A percentile compares a stretch with the other conserved stretches of the same genome.
Evolutionary conservation across 805 yeast genomes (phyloP).

Genomic region (Maudiozyma turicensis): DNA sequence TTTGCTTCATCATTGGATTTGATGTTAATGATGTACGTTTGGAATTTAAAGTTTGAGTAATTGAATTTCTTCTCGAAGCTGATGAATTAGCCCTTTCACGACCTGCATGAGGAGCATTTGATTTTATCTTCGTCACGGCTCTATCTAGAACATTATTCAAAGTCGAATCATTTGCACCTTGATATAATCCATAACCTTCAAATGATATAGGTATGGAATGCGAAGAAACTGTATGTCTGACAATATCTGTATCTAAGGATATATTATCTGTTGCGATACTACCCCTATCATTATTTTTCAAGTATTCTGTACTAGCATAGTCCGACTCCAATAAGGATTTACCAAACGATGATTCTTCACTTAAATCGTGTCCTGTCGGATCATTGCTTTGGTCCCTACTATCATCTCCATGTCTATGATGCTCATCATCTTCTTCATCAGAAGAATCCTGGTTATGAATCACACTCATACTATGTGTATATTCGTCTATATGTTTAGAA

Average conservation of each 20-base stretch:
- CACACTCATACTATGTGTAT: constrained; percentile 1
- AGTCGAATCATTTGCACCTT: constrained; percentile 20
- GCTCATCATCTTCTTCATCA: neutral
- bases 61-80: constrained; percentile 4
- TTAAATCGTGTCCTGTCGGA: constrained; percentile 3
- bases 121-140: constrained; percentile 14
- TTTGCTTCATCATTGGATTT: neutral
- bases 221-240: constrained; percentile 13
- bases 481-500: neutral
- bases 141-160: constrained; percentile 20
- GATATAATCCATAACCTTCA: constrained; percentile 16
- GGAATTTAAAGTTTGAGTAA: constrained; percentile 4
- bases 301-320: constrained; percentile 15
- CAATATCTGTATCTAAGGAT: constrained; percentile 14
- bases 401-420: neutral
- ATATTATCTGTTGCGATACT: constrained; percentile 8
- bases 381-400: neutral
- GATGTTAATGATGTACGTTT: constrained; percentile 12
- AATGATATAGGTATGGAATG: constrained; percentile 21
- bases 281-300: constrained; percentile 7
- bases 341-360: constrained; percentile 27
- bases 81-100: constrained; percentile 9
- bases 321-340: constrained; percentile 29
- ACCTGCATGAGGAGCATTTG: constrained; percentile 2
- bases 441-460: constrained; percentile 4